These are phyloP conservation scores for Trichoderma harzianum DNA, from an alignment of 2,329 filamentous ascomycete genomes.

Conservation along the genomic window DNA sequence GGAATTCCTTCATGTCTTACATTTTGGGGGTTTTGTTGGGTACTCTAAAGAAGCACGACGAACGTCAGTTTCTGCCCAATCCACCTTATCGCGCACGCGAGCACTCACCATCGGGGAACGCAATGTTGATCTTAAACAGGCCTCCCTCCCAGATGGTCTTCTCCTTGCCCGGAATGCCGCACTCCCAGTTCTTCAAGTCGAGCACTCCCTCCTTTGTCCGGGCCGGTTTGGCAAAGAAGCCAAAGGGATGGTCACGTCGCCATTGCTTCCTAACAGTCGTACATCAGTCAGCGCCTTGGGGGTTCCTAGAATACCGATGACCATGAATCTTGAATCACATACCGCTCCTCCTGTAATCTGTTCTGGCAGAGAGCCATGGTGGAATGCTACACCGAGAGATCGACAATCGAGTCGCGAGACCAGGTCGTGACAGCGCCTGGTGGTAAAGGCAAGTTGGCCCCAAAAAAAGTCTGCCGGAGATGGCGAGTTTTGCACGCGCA, in stretches of 20 bases:
- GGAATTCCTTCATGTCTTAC: conserved; percentile 52
- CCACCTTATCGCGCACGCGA: not conserved
- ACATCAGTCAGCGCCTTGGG: not conserved
- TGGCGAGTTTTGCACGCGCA: not conserved
- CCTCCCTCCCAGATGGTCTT: conserved; percentile 99
- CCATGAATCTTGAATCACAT: conserved; percentile 30
- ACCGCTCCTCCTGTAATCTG: conserved; percentile 85
- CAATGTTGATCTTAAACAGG: conserved; percentile 88
- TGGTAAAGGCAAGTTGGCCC: not conserved
- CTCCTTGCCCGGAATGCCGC: conserved; percentile 90
- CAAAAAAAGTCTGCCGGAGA: not conserved
- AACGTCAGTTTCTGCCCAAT: conserved; percentile 16
- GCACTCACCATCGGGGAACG: conserved; percentile 82
- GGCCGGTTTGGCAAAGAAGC: conserved; percentile 88
- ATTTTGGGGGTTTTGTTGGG: conserved; percentile 97
- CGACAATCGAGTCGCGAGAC: not conserved
- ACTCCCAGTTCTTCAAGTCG: conserved; percentile 95
- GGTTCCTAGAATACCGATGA: not conserved
- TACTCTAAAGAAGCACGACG: conserved; percentile 63
- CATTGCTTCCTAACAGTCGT: conserved; percentile 74
- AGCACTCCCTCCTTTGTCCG: conserved; percentile 76
- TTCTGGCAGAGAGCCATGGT: conserved; percentile 85
- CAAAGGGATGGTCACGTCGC: conserved; percentile 95
- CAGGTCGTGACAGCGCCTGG: not conserved
- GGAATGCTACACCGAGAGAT: not conserved